Percentiles rank a stretch among this genome's conserved stretches.
Conservation (phyloP, 495 filamentous ascomycete species). For the Xylaria cubensis region DNA sequence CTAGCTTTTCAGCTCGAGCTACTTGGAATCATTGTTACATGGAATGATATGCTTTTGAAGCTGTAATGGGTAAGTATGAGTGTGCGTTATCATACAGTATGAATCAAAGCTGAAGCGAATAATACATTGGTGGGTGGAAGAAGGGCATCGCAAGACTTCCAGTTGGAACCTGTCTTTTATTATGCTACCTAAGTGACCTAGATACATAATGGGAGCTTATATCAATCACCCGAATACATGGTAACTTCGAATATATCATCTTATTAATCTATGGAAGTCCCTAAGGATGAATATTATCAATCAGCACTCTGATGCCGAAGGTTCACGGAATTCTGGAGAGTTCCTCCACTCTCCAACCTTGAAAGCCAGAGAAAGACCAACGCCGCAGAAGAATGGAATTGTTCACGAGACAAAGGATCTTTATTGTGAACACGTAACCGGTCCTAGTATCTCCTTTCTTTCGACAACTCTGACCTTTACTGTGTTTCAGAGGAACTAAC, state of each 20-base stretch:
- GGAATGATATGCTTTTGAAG: conserved; percentile 1
- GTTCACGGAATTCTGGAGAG: background rate
- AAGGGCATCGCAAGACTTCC: background rate
- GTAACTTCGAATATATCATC: background rate
- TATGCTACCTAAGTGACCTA: background rate
- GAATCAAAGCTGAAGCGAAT: background rate
- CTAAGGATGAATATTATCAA: background rate
- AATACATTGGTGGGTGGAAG: background rate
- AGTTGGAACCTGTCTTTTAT: background rate
- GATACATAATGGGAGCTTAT: background rate
- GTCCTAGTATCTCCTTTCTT: background rate
- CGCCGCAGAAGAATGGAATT: conserved; percentile 7
- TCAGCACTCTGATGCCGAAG: background rate
- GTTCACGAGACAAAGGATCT: background rate
- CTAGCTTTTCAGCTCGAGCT: background rate
- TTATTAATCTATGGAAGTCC: background rate
- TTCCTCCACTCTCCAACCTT: background rate
- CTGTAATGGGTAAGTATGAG: background rate
- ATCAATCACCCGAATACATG: background rate
- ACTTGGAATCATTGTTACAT: background rate
- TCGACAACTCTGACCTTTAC: background rate
- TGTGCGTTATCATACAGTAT: background rate
- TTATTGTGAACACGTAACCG: background rate
- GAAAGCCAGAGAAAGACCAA: background rate
- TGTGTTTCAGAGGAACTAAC: background rate